Evolutionary conservation across 2,329 filamentous ascomycete genomes (phyloP).

Genomic region (Rhexocercosporidium sp.): DNA sequence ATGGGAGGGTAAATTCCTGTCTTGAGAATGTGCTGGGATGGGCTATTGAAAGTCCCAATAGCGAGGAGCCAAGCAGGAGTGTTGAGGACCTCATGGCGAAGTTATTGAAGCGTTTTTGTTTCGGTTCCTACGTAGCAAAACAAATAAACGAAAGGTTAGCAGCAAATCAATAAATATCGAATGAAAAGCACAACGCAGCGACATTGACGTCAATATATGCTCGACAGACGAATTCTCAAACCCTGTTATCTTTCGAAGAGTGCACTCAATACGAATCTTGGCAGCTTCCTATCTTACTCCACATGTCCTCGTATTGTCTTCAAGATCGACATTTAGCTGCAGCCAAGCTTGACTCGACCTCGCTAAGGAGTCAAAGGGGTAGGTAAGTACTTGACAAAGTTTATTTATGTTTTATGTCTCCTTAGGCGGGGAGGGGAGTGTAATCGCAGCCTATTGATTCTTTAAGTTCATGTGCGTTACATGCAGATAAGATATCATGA

Average conservation of each 20-base stretch:
- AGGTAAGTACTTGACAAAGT: too few species aligned
- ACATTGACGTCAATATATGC: conserved; percentile 11
- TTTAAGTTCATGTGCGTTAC: too few species aligned
- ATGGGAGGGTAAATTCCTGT: neutral
- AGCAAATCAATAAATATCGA: neutral
- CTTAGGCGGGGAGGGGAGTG: too few species aligned
- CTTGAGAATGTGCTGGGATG: neutral
- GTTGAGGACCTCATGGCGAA: neutral
- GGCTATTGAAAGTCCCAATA: neutral
- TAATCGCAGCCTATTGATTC: too few species aligned
- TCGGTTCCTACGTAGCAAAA: neutral
- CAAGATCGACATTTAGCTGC: neutral
- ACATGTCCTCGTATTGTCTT: conserved; percentile 10
- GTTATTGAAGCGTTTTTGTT: neutral
- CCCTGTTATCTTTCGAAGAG: neutral
- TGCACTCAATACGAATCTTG: conserved; percentile 1
- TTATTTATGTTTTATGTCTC: too few species aligned
- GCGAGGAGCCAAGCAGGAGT: neutral
- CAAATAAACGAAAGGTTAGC: neutral
- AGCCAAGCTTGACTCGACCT: too few species aligned
- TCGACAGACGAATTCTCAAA: neutral
- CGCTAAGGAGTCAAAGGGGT: too few species aligned
- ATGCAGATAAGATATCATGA: too few species aligned
- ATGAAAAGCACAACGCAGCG: neutral
- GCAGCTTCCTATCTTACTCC: neutral